A percentile compares a stretch with the other conserved stretches of the same genome.
phyloP scores from a whole-genome alignment of 78 protist genomes.

The Abeoforma whisleri region DNA sequence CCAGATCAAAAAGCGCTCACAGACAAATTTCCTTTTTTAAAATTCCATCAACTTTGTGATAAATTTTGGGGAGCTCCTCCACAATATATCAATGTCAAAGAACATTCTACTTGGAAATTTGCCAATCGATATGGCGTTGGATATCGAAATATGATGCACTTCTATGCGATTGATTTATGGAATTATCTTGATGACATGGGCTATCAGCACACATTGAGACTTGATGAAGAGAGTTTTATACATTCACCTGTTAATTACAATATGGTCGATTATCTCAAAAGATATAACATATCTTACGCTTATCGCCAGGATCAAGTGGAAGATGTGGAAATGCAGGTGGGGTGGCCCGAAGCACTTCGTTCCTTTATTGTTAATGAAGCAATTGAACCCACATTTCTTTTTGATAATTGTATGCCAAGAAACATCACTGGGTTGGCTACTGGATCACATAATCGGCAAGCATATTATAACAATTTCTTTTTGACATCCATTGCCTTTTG shows the following conservation, averaged over 20 bases:
- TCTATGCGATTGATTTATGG: conserved; percentile 20
- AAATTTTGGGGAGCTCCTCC: conserved; percentile 16
- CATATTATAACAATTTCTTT: conserved; percentile 23
- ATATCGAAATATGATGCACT: conserved; percentile 14
- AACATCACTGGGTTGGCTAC: conserved; percentile 15
- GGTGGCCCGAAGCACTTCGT: conserved; percentile 26
- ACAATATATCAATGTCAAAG: conserved; percentile 1
- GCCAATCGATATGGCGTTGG: conserved; percentile 18
- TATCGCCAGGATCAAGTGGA: conserved; percentile 24
- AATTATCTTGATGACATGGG: background rate
- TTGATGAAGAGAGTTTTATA: conserved; percentile 24
- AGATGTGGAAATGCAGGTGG: conserved; percentile 12
- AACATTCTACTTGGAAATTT: background rate
- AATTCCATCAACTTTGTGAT: background rate
- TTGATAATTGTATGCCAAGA: conserved; percentile 9
- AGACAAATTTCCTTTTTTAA: background rate
- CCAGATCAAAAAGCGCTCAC: background rate
- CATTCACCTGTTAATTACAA: conserved; percentile 24
- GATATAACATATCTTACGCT: background rate
- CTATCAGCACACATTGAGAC: conserved; percentile 12
- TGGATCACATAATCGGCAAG: background rate
- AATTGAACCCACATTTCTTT: conserved; percentile 27
- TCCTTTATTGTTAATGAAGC: conserved; percentile 3
- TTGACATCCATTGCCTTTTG: background rate
- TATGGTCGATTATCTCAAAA: background rate